Evolutionary conservation across 345 rosid genomes (phyloP), one percentile per base, ranked within the genome.

Genomic region (Aquilaria yunnanensis): DNA sequence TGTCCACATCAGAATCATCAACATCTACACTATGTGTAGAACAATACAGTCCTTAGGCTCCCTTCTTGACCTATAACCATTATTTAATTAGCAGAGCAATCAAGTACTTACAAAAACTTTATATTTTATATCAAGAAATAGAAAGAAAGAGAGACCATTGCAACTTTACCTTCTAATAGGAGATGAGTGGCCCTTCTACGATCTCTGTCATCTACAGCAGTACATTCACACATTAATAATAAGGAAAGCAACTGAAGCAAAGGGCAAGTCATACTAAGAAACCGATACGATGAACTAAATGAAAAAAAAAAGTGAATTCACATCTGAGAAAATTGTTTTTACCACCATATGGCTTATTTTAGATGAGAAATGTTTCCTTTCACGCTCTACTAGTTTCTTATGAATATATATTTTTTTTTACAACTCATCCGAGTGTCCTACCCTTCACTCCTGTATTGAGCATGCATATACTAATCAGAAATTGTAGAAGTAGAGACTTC

Each of bases 1-100:
- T 74, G 57, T 92, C 96, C 60, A 81, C 83, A 74, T 89, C 98
- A 75, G 98, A 92, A 75, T 92, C 98, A 87, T 92, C 96, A 68
- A 97, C 99, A 84, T 94, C 97, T 46, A 83, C 76, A 69, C 78
- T 87, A 54, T 89, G 95, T 32, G 93, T 16, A 16, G 97, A 56
- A 83, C 56, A 57, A 83, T 81, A 51, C 99, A 88, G 32, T 86
- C 99, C 72, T 90, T 97, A 64, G 74, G 62, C 51, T 85, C 99
- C 76, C 96, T 80, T 75, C 71, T 93, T 9, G 79, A 54, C 96
- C 98, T 87, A 58, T 4, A 65, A 46, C 50, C 13, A 65, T 55
- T 41, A 47, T 14, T 23, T 45, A 68, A 61, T 76, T 72, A 72
- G 80, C 48, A 56, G 66, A 59, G 51, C 10, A 70, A 33, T 45